Conservation (phyloP, 345 rosid genomes). For the Stellera chamaejasme region DNA sequence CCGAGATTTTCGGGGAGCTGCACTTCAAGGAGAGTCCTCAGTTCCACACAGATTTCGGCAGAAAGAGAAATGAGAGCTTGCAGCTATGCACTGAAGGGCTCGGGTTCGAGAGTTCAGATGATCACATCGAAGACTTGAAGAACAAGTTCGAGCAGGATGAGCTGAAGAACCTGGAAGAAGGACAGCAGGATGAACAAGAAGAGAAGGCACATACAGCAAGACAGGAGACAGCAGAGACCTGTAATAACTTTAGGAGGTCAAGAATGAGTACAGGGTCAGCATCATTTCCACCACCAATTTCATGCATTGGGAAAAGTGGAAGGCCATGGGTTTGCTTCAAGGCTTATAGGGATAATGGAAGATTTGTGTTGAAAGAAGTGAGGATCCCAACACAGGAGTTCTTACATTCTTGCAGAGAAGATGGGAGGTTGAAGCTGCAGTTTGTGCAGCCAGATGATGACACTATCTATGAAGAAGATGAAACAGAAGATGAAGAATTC, state of each 20-base stretch:
- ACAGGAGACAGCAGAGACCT: not conserved
- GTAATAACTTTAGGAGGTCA: conserved; percentile 26
- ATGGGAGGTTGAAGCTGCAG: conserved; percentile 67
- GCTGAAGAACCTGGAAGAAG: conserved; percentile 15
- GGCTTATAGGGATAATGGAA: conserved; percentile 67
- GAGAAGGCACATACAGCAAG: conserved; percentile 1
- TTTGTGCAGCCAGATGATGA: conserved; percentile 55
- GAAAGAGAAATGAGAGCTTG: conserved; percentile 42
- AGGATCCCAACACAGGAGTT: conserved; percentile 64
- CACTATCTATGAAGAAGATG: conserved; percentile 26
- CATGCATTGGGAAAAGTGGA: conserved; percentile 50
- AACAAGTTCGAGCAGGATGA: conserved; percentile 23
- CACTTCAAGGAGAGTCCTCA: conserved; percentile 43
- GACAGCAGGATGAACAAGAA: conserved; percentile 16
- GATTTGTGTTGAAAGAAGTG: conserved; percentile 74
- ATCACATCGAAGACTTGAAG: conserved; percentile 39
- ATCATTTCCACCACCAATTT: conserved; percentile 76
- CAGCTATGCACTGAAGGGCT: conserved; percentile 90
- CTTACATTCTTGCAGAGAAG: conserved; percentile 68
- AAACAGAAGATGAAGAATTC: conserved; percentile 8
- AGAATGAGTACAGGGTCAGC: conserved; percentile 17
- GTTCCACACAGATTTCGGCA: conserved; percentile 16
- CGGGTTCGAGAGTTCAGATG: conserved; percentile 77
- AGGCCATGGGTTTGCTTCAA: conserved; percentile 70
- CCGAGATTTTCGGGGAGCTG: conserved; percentile 70